phyloP scores from a whole-genome alignment of 208 protist genomes.

The Leptomonas seymouri region DNA sequence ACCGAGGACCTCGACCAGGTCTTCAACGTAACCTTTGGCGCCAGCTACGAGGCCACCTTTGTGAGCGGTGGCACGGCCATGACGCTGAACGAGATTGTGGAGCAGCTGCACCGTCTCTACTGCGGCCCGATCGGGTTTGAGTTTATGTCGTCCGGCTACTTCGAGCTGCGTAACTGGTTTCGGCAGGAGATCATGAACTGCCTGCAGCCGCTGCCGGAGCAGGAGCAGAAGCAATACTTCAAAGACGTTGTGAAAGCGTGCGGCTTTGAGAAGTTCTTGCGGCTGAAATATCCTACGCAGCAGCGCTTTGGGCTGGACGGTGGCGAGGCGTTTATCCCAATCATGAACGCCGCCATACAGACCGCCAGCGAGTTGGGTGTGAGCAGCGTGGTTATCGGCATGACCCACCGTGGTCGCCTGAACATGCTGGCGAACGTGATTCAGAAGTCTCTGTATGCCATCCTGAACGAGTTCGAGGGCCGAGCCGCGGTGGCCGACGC shows the following conservation, averaged over 20 bases:
- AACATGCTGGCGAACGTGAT: conserved; percentile 98
- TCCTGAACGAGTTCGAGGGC: conserved; percentile 93
- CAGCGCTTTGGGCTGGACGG: conserved; percentile 98
- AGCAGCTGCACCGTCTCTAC: conserved; percentile 84
- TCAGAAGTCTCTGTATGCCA: conserved; percentile 90
- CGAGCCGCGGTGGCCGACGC: conserved; percentile 45
- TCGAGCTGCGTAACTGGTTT: conserved; percentile 96
- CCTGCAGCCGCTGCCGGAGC: conserved; percentile 43
- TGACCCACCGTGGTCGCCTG: conserved; percentile 98
- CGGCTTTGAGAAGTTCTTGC: conserved; percentile 94
- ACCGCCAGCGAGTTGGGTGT: conserved; percentile 84
- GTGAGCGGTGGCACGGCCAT: conserved; percentile 70
- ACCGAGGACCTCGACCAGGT: conserved; percentile 70
- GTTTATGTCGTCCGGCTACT: conserved; percentile 96
- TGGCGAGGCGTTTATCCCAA: conserved; percentile 96
- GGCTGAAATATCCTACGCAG: conserved; percentile 92
- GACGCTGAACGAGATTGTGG: conserved; percentile 81
- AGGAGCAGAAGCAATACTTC: conserved; percentile 76
- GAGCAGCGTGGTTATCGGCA: conserved; percentile 95
- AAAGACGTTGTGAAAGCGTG: conserved; percentile 89
- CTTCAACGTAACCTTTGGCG: conserved; percentile 84
- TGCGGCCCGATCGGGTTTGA: conserved; percentile 94
- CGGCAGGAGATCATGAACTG: conserved; percentile 88
- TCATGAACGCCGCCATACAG: conserved; percentile 94
- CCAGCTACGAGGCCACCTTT: conserved; percentile 75